A percentile compares a stretch with the other conserved stretches of the same genome.
phyloP scores from a whole-genome alignment of 331 rosid species.

The Stylosanthes scabra region DNA sequence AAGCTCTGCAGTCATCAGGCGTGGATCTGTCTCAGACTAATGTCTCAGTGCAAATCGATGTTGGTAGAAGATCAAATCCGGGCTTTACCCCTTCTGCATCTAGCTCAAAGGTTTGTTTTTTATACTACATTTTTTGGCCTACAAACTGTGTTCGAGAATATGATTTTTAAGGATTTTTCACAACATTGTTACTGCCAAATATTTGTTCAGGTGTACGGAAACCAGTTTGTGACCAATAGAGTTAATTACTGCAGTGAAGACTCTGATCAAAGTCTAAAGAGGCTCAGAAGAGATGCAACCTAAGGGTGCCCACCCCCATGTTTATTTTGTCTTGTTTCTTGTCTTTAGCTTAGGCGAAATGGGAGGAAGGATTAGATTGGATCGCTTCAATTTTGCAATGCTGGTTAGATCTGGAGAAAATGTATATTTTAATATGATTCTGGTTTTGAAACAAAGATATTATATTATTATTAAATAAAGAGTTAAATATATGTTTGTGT shows the following conservation, averaged over 20 bases:
- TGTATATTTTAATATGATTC: conserved; percentile 63
- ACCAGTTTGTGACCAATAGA: conserved; percentile 50
- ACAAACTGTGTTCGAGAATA: too few species aligned
- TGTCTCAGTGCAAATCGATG: conserved; percentile 78
- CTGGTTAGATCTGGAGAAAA: conserved; percentile 50
- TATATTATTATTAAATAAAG: conserved; percentile 41
- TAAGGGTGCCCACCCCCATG: conserved; percentile 35
- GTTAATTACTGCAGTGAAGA: conserved; percentile 54
- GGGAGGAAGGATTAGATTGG: conserved; percentile 38
- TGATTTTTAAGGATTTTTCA: too few species aligned
- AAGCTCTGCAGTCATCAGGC: conserved; percentile 71
- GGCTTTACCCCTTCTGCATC: conserved; percentile 45
- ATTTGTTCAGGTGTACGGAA: conserved; percentile 57
- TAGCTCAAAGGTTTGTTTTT: conserved; percentile 67
- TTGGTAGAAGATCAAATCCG: conserved; percentile 52
- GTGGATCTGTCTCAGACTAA: conserved; percentile 75
- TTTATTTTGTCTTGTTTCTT: conserved; percentile 31
- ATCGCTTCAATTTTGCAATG: conserved; percentile 49
- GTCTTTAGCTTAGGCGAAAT: conserved; percentile 28
- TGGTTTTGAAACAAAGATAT: conserved; percentile 50
- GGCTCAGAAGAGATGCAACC: conserved; percentile 67
- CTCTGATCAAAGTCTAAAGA: conserved; percentile 66
- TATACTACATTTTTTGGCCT: background rate
- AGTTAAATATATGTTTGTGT: conserved; percentile 24
- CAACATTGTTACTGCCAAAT: background rate